phyloP scores from a whole-genome alignment of 176 grass and related monocot species.

The Raddia guianensis region DNA sequence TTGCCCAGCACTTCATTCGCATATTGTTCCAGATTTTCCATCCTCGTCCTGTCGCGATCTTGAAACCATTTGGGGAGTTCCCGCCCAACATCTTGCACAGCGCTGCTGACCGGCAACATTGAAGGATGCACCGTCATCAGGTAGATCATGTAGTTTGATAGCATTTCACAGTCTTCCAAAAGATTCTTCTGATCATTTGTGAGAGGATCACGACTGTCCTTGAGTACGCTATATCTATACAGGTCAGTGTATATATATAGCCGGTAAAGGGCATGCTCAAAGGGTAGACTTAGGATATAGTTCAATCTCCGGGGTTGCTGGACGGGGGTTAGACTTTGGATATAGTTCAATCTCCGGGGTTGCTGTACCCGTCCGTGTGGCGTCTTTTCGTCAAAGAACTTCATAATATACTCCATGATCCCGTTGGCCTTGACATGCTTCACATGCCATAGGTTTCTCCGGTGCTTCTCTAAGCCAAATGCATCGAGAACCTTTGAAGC shows the following conservation, averaged over 20 bases:
- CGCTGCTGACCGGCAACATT: not conserved
- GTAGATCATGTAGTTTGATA: constrained; percentile 20
- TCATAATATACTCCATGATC: not conserved
- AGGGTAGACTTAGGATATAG: not conserved
- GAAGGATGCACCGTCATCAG: not conserved
- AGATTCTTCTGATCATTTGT: not conserved
- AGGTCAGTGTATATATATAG: not conserved
- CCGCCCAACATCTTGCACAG: too few species aligned
- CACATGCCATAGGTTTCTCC: not conserved
- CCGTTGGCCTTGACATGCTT: not conserved
- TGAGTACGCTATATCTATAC: not conserved
- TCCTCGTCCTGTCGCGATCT: too few species aligned
- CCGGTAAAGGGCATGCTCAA: not conserved
- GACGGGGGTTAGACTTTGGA: not conserved
- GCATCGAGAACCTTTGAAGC: not conserved
- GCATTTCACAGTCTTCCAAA: not conserved
- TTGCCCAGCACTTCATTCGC: too few species aligned
- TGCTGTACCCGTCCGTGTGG: not conserved
- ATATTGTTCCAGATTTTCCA: too few species aligned
- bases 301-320: not conserved
- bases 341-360: not conserved
- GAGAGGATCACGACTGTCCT: not conserved
- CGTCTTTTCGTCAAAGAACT: not conserved
- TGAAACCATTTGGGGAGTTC: too few species aligned
- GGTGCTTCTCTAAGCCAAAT: not conserved